Base-by-base conservation (phyloP, 768 basidiomycete species). In the Pleurotus djamor region DNA sequence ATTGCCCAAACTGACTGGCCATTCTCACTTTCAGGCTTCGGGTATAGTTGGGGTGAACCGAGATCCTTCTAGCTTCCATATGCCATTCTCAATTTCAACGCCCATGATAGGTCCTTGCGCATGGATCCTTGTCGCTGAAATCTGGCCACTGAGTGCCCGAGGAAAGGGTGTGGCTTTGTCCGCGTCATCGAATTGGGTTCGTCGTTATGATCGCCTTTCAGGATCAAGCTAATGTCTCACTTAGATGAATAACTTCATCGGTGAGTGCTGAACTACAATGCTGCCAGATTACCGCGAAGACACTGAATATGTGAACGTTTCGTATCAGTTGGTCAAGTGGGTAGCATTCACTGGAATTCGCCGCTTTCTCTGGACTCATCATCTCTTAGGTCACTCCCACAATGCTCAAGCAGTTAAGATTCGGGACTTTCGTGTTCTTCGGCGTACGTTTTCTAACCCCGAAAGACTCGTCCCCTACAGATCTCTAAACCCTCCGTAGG, bases 221-320 rank as follows among this genome's bases (percentile, higher is more conserved):
- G 43, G 35, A n/a, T 41, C 59, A 17, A 48, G 13, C 37, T 32
- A 14, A 48, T 21, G 41, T 44, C 35, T 47, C 51, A 5, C 59
- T 7, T 65, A 86, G 86, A 88, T 89, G 87, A 88, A 89, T 69
- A 89, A 88, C 67, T 89, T 88, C 69, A 89, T 89, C 64, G 83
- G 82, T 83, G 59, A 59, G 80, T 2, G 1, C 16, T 65, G 16
- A n/a, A 32, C 28, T 47, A 49, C 6, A 48, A 47, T 16, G 47
- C 14, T 17, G 36, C 45, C 7, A 2, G n/a, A 12, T 21, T 52
- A 7, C 6, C 61, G 16, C 37, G 12, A 1, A 35, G 3, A 59
- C 14, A 21, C 47, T 36, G 52, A 51, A 33, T 41, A 32, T 59
- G 33, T 38, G 9, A n/a, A 50, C 50, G 66, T 66, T 16, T 12